phyloP scores from a whole-genome alignment of 2,329 filamentous ascomycete genomes.

The Colletotrichum navitas region DNA sequence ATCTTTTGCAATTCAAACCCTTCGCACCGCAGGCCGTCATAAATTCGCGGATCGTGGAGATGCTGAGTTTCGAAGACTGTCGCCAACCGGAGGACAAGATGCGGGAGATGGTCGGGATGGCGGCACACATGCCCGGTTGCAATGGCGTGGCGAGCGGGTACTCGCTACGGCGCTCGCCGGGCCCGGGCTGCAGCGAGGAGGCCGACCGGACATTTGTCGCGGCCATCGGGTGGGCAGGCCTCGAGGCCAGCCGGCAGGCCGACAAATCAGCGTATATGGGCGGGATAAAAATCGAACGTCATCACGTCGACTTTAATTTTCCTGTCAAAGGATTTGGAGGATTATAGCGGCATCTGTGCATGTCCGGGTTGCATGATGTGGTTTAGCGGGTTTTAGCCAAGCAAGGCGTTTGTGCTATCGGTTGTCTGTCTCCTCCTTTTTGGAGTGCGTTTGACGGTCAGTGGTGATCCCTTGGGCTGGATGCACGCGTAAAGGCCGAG shows the following conservation, averaged over 20 bases:
- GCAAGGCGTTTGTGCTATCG: slow-evolving; percentile 23
- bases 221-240: slow-evolving; percentile 45
- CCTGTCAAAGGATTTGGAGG: slow-evolving; percentile 47
- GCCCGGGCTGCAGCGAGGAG: neutral
- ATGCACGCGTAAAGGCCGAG: neutral
- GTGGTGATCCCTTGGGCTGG: neutral
- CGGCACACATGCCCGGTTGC: slow-evolving; percentile 44
- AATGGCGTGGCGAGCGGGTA: slow-evolving; percentile 46
- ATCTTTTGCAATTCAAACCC: slow-evolving; percentile 47
- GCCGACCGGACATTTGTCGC: slow-evolving; percentile 46
- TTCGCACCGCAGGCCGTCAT: slow-evolving; percentile 48
- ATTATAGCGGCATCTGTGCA: slow-evolving; percentile 37
- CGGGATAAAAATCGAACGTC: slow-evolving; percentile 43
- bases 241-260: slow-evolving; percentile 45
- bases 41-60: slow-evolving; percentile 50
- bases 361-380: slow-evolving; percentile 42
- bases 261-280: slow-evolving; percentile 42
- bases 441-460: neutral
- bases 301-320: slow-evolving; percentile 48
- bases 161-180: slow-evolving; percentile 26
- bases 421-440: neutral
- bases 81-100: slow-evolving; percentile 52
- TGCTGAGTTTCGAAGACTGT: slow-evolving; percentile 59
- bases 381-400: slow-evolving; percentile 38
- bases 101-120: slow-evolving; percentile 44